Evolutionary conservation across 2,329 filamentous ascomycete species (phyloP).

Genomic region (Arthrobotrys iridis): DNA sequence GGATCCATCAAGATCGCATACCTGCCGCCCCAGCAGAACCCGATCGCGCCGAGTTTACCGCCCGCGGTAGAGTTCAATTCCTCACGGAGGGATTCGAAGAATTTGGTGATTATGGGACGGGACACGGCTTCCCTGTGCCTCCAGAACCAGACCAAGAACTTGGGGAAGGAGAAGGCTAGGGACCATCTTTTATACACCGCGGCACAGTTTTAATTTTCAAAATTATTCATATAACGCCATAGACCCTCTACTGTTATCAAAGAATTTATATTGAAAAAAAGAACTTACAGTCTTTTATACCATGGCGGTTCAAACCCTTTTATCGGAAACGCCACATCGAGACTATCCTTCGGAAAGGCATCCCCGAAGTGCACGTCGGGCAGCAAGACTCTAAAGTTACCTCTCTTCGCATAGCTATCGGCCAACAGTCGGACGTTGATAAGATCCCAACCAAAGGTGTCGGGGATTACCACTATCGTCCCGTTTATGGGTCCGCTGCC

Average conservation of each 20-base stretch:
- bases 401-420: conserved; percentile 67
- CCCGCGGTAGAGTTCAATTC: conserved; percentile 29
- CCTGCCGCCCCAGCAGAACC: conserved; percentile 73
- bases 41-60: conserved; percentile 66
- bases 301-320: conserved; percentile 36
- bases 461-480: conserved; percentile 68
- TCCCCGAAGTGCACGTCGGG: conserved; percentile 69
- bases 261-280: background rate
- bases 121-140: conserved; percentile 54
- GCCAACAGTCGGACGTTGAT: conserved; percentile 67
- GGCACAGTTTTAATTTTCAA: background rate
- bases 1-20: conserved; percentile 66
- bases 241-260: background rate
- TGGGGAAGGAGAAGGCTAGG: conserved; percentile 19
- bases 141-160: conserved; percentile 52
- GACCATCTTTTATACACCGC: background rate
- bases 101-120: conserved; percentile 55
- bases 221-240: background rate
- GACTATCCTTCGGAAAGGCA: conserved; percentile 27
- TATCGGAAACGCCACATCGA: conserved; percentile 29
- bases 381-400: conserved; percentile 66
- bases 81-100: conserved; percentile 55
- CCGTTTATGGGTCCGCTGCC: conserved; percentile 61
- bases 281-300: conserved; percentile 29
- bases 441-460: conserved; percentile 69